Evolutionary conservation across 768 basidiomycete species (phyloP).

Genomic region (Lactarius sp.): DNA sequence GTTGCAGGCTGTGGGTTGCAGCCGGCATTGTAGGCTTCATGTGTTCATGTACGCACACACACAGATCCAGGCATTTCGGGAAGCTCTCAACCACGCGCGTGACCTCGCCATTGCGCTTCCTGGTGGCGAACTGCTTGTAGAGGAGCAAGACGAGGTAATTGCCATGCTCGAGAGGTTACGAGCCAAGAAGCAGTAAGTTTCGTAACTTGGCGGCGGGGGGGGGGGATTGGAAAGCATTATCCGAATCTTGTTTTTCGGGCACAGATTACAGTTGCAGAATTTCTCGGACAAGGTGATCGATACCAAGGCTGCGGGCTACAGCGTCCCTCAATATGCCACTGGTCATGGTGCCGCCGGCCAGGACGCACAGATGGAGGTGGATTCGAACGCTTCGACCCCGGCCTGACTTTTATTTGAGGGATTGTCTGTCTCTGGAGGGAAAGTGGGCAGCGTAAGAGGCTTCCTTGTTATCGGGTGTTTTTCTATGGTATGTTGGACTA

Average conservation of each 20-base stretch:
- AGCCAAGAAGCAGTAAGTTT: conserved; percentile 54
- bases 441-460: not conserved
- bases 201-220: not conserved
- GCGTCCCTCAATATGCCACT: conserved; percentile 2
- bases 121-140: conserved; percentile 64
- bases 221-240: not conserved
- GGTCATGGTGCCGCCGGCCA: conserved; percentile 13
- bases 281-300: conserved; percentile 45
- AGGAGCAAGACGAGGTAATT: conserved; percentile 70
- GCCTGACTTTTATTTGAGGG: conserved; percentile 24
- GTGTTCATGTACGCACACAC: too few species aligned
- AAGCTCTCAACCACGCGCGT: conserved; percentile 51
- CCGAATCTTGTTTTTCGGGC: not conserved
- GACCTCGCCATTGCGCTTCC: conserved; percentile 54
- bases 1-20: conserved; percentile 49
- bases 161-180: conserved; percentile 59
- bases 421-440: not conserved
- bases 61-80: conserved; percentile 74
- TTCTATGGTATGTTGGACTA: not conserved
- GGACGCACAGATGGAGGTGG: conserved; percentile 56
- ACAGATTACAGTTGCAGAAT: conserved; percentile 50
- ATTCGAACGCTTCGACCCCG: conserved; percentile 74
- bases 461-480: too few species aligned
- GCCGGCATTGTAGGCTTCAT: not conserved
- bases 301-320: conserved; percentile 29